Evolutionary conservation across 163 green algal species (phyloP).

Genomic region (Volvox carteri): DNA sequence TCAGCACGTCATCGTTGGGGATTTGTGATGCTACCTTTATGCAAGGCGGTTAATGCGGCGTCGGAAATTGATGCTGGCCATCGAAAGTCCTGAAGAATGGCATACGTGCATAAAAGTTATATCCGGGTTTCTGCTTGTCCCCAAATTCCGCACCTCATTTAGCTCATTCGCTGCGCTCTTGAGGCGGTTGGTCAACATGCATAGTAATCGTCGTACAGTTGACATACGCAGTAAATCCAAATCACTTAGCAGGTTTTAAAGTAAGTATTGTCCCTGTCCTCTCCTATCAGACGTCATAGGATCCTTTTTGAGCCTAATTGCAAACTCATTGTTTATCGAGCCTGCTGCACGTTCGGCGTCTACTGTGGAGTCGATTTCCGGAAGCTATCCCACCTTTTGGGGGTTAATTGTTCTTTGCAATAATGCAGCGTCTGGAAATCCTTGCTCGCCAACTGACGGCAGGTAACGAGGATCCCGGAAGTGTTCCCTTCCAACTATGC

Average conservation of each 20-base stretch:
- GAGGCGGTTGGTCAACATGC: constrained; percentile 13
- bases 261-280: no score
- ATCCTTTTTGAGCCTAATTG: no score
- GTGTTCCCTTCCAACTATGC: no score
- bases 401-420: no score
- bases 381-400: no score
- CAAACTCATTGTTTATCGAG: no score
- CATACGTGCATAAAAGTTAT: background rate
- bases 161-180: no score
- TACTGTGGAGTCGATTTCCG: no score
- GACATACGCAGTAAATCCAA: background rate
- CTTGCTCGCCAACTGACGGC: constrained; percentile 45
- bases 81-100: background rate
- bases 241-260: no score
- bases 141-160: background rate
- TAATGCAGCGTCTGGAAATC: constrained; percentile 52
- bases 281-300: no score
- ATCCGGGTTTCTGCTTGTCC: background rate
- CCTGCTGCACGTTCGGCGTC: no score
- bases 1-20: constrained; percentile 18
- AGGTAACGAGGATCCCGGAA: constrained; percentile 20
- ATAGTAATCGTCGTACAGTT: constrained; percentile 10
- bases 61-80: background rate
- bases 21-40: constrained; percentile 27
- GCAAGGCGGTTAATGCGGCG: constrained; percentile 10